Base-by-base conservation (phyloP, 2,329 filamentous ascomycete genomes). In the Calonectria hawksworthii region DNA sequence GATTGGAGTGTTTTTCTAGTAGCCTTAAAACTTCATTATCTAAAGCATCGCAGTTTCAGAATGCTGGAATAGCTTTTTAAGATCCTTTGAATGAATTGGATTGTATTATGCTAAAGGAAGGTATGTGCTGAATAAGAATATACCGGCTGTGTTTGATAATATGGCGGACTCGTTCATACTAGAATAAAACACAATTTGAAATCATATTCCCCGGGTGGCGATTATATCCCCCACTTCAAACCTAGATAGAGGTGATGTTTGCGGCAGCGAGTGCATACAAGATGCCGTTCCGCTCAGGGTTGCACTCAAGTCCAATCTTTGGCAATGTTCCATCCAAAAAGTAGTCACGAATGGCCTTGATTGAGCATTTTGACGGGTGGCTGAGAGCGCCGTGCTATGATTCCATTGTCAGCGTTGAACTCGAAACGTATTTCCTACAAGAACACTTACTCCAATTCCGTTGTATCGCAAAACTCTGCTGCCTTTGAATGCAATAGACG, bases 271-370 rank as follows among this genome's bases (percentile, higher is more conserved):
- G 54, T 16, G 23, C 56, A 21, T 28, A 38, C 2, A 41, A 3
- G 16, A 63, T 10, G 2, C 26, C 10, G 9, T 41, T 41, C 26
- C 21, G 6, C 2, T 72, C 52, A 9, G 69, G 69, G 5, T 69
- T 26, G 41, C 73, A 72, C 8, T 26, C 23, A 3, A 56, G 44
- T 4, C 51, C 64, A 36, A 74, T 47, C 23, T 69, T 38, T 23
- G 69, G 73, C 47, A 73, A 44, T 8, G 26, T 47, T n/a, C 69
- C 73, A 8, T 66, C 47, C 18, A 30, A n/a, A 14, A 69, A 72
- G 32, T 72, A 75, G 10, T 61, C 36, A 2, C 56, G 32, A 26
- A 75, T 68, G 3, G 21, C 44, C 5, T 65, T 23, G 13, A 26
- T 28, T 2, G 65, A 63, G 30, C 66, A 75, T 18, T 69, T 66